These are phyloP conservation scores for Dendrocalamus latiflorus DNA, from an alignment of 202 grass and related monocot species.

Conservation along the genomic window DNA sequence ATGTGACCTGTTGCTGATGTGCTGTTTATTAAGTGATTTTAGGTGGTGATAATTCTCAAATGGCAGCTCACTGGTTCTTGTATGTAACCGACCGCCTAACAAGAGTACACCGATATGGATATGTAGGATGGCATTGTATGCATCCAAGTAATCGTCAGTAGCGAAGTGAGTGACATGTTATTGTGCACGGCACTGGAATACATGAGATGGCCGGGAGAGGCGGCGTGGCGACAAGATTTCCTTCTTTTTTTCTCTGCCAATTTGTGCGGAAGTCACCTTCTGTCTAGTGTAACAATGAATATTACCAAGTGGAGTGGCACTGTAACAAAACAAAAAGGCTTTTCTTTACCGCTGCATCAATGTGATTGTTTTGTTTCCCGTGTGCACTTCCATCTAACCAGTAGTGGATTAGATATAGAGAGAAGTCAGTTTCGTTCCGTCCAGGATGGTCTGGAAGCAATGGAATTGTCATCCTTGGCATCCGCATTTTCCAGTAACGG, in stretches of 20 bases:
- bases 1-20: neutral
- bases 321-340: neutral
- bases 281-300: neutral
- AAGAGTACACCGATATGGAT: neutral
- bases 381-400: neutral
- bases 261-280: neutral
- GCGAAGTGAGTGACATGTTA: too few relatives aligned
- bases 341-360: neutral
- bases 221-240: neutral
- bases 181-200: neutral
- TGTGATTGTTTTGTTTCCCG: neutral
- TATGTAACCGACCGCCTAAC: neutral
- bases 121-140: neutral
- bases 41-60: neutral
- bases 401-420: neutral
- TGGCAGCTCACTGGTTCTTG: neutral
- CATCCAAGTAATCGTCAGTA: neutral
- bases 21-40: neutral
- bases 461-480: too few relatives aligned
- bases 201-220: neutral
- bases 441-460: neutral
- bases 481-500: too few relatives aligned
- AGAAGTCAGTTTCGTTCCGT: neutral
- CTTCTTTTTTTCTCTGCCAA: neutral
- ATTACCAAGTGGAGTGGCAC: neutral